Evolutionary conservation across 768 basidiomycete genomes (phyloP), one percentile per base, ranked within the genome.

Genomic region (Strobilomyces echinocephalus): DNA sequence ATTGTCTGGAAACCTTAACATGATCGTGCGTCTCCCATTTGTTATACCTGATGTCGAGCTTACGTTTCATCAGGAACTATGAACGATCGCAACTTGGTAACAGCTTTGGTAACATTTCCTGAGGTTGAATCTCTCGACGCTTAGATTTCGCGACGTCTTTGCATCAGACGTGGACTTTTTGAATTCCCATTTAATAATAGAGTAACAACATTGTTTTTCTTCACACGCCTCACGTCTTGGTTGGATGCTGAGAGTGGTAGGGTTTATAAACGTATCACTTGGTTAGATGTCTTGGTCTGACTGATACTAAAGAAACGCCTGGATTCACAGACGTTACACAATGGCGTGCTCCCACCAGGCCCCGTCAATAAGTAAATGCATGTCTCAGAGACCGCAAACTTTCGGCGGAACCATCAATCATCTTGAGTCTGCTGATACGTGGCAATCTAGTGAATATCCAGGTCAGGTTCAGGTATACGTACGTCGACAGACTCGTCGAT

Each of bases 1-100:
- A 52, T 73, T 91, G 53, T 85, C 85, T 24, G 88, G 89, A 42
- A 86, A 85, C 67, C 71, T 91, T 55, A 85, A 79, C 66, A 82
- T 88, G 79, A 90, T 83, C 49, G 83, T 82, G 62, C 60, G 77
- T 73, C 31, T 50, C 43, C 31, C 49, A 5, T 46, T 15, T 26
- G n/a, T 45, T 24, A n/a, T 38, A 15, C 50, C 12, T 5, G 8
- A 1, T 8, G 5, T 20, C 3, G 42, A 40, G 9, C 54, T 61
- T 28, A 61, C 36, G 1, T 33, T 31, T 30, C 2, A 20, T 36
- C 33, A 73, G 72, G 72, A 73, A 46, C 51, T 73, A 48, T 73
- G 41, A 72, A 24, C 49, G 49, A 47, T 53, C 43, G 38, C 49
- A 31, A 12, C 49, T 26, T 18, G 39, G 6, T 16, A 18, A 5